A percentile compares a stretch with the other conserved stretches of the same genome.
These are phyloP conservation scores for Balakata baccata DNA, from an alignment of 345 rosid species.

Conservation along the genomic window DNA sequence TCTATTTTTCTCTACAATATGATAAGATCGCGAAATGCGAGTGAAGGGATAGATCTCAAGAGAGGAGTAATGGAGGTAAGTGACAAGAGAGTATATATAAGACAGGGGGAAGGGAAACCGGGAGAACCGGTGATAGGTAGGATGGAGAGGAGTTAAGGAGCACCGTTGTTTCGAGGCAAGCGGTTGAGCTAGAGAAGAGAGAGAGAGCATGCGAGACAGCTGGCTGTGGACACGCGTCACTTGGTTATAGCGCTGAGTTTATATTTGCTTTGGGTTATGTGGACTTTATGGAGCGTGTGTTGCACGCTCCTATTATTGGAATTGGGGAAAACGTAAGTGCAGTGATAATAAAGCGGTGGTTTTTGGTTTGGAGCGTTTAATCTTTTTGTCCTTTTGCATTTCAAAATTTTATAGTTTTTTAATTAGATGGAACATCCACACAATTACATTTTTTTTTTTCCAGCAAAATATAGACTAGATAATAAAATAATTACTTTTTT, in stretches of 20 bases:
- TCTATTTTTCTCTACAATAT: too few relatives aligned
- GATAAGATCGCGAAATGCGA: neutral
- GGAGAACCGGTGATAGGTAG: conserved; percentile 32
- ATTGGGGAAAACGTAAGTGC: neutral
- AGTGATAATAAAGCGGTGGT: neutral
- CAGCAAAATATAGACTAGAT: too few relatives aligned
- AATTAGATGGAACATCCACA: neutral
- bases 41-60: neutral
- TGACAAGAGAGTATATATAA: conserved; percentile 15
- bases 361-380: conserved; percentile 15
- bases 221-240: conserved; percentile 76
- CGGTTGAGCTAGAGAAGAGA: conserved; percentile 44
- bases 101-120: conserved; percentile 29
- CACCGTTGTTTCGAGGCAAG: conserved; percentile 54
- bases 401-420: neutral
- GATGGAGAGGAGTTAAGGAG: conserved; percentile 31
- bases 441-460: too few relatives aligned
- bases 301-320: conserved; percentile 30
- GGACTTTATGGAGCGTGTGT: conserved; percentile 37
- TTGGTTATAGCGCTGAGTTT: conserved; percentile 33
- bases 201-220: conserved; percentile 64
- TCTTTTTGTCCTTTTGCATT: neutral
- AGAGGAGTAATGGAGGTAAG: neutral
- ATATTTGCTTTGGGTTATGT: neutral
- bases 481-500: too few relatives aligned